Conservation (phyloP, 1,139 yeast species). For the Arxiozyma slooffiae region DNA sequence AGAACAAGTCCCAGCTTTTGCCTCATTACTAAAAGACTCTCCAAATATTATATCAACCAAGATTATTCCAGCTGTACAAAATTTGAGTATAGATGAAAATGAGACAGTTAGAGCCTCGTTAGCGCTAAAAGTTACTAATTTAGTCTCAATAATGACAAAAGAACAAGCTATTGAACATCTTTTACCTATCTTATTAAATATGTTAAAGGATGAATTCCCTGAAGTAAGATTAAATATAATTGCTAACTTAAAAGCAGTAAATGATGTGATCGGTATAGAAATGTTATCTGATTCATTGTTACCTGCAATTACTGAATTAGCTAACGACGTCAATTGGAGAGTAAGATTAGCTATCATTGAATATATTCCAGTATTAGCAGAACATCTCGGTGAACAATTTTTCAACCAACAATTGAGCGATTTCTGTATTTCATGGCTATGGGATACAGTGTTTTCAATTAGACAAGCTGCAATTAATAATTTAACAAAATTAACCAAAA, state of each 20-base stretch:
- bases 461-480: slow-evolving; percentile 93
- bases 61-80: slow-evolving; percentile 75
- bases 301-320: slow-evolving; percentile 93
- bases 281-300: slow-evolving; percentile 74
- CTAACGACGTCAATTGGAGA: slow-evolving; percentile 96
- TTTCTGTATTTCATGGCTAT: slow-evolving; percentile 89
- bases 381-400: slow-evolving; percentile 86
- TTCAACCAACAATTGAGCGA: slow-evolving; percentile 87
- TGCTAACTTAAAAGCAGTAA: slow-evolving; percentile 81
- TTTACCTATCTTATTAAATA: slow-evolving; percentile 78
- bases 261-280: slow-evolving; percentile 89
- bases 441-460: slow-evolving; percentile 96
- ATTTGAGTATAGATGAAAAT: slow-evolving; percentile 79
- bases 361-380: slow-evolving; percentile 91
- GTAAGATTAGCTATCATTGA: slow-evolving; percentile 95
- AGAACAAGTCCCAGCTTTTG: slow-evolving; percentile 78
- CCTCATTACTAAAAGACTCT: slow-evolving; percentile 42
- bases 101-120: slow-evolving; percentile 89
- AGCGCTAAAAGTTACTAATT: slow-evolving; percentile 77
- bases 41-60: slow-evolving; percentile 46
- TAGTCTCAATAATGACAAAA: slow-evolving; percentile 80
- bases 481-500: slow-evolving; percentile 66
- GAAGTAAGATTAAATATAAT: slow-evolving; percentile 93
- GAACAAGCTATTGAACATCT: slow-evolving; percentile 74
- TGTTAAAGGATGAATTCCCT: slow-evolving; percentile 95